phyloP scores from a whole-genome alignment of 352 stramenopile species.

The Pythium insidiosum region DNA sequence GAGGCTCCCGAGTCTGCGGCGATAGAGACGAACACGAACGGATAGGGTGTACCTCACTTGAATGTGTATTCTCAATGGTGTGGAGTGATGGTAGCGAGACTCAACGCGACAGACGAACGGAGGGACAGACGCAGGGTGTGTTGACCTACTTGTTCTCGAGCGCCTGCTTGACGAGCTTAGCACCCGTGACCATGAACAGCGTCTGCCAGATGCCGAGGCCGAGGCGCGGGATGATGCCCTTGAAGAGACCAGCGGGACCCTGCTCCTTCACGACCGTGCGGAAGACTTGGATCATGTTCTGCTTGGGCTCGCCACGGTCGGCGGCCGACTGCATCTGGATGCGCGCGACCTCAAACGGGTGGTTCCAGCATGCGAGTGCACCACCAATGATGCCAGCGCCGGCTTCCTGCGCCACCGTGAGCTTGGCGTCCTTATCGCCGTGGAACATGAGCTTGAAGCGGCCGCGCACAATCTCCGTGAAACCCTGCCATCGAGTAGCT shows the following conservation, averaged over 20 bases:
- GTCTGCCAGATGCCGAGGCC: constrained; percentile 88
- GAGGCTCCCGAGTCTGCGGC: no score
- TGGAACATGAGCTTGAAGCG: constrained; percentile 84
- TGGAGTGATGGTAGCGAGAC: no score
- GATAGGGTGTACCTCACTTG: no score
- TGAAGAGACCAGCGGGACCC: constrained; percentile 80
- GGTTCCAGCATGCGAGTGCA: constrained; percentile 87
- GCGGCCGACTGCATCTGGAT: constrained; percentile 90
- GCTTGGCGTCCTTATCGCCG: constrained; percentile 76
- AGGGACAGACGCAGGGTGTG: not conserved
- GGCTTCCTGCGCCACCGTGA: constrained; percentile 84
- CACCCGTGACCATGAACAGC: constrained; percentile 90
- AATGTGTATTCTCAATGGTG: no score
- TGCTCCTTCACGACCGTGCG: constrained; percentile 80
- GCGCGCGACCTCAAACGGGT: constrained; percentile 88
- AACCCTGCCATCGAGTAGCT: no score
- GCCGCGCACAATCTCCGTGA: constrained; percentile 84
- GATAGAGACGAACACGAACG: no score
- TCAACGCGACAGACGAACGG: no score
- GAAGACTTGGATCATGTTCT: constrained; percentile 89
- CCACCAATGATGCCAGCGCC: constrained; percentile 81
- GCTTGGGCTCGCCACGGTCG: constrained; percentile 81
- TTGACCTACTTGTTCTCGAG: constrained; percentile 43
- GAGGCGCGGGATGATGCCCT: constrained; percentile 85
- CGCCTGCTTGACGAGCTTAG: constrained; percentile 85